These are phyloP conservation scores for Solanum infundibuliforme DNA, from an alignment of 257 asterid species.

Conservation along the genomic window DNA sequence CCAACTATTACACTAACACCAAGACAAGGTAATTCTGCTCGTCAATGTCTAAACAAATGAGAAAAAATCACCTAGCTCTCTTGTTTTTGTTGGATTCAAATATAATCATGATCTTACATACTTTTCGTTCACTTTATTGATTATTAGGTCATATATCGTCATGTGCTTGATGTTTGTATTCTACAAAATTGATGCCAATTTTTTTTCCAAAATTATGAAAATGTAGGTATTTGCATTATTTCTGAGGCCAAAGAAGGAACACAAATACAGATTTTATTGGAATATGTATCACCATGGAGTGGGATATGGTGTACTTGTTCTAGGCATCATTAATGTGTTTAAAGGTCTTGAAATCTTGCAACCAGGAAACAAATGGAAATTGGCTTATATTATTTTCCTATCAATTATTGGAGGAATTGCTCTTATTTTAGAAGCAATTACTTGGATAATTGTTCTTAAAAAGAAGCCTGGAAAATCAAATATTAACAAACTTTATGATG, in stretches of 20 bases:
- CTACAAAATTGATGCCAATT: background rate
- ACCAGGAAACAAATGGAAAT: slow-evolving; percentile 55
- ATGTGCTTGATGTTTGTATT: background rate
- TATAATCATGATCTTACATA: background rate
- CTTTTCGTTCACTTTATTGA: background rate
- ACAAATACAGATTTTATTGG: slow-evolving; percentile 75
- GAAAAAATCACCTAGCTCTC: no score
- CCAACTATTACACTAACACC: background rate
- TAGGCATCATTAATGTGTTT: slow-evolving; percentile 74
- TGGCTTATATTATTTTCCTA: slow-evolving; percentile 37
- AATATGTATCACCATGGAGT: slow-evolving; percentile 73
- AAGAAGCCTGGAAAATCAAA: slow-evolving; percentile 27
- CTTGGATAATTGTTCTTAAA: slow-evolving; percentile 57
- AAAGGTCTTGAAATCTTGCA: slow-evolving; percentile 54
- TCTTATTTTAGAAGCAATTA: slow-evolving; percentile 42
- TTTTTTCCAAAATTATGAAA: background rate
- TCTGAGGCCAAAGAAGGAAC: slow-evolving; percentile 70
- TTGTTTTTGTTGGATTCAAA: background rate
- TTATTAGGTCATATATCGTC: background rate
- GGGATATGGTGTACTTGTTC: slow-evolving; percentile 50
- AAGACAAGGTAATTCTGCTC: no score
- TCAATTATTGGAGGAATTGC: slow-evolving; percentile 45
- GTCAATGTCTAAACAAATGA: rapidly evolving
- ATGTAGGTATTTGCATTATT: slow-evolving; percentile 53
- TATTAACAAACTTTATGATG: slow-evolving; percentile 42